A percentile compares a stretch with the other conserved stretches of the same genome.
These are phyloP conservation scores for Inga oerstediana DNA, from an alignment of 306 rosid species.

Conservation along the genomic window DNA sequence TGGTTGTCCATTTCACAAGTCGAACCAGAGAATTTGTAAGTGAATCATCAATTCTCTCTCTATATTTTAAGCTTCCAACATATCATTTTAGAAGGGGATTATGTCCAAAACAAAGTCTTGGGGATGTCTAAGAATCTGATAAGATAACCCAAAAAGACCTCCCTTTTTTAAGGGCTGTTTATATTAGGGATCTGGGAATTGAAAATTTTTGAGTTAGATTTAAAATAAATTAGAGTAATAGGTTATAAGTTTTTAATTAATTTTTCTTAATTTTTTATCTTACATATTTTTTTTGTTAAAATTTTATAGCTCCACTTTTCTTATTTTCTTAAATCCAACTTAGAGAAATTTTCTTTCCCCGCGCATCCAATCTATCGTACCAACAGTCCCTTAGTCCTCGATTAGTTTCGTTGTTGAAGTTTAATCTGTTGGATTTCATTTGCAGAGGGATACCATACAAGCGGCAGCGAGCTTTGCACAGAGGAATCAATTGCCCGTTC, in stretches of 20 bases:
- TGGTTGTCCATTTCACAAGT: conserved; percentile 79
- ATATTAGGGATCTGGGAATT: too few species aligned
- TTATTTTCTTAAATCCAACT: too few species aligned
- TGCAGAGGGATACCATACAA: conserved; percentile 70
- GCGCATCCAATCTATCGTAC: too few species aligned
- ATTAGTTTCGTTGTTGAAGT: background rate
- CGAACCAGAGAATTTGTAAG: conserved; percentile 76
- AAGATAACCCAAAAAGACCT: background rate
- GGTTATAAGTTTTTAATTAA: too few species aligned
- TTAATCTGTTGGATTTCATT: background rate
- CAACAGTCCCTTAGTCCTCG: background rate
- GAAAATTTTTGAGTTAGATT: too few species aligned
- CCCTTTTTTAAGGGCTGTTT: too few species aligned
- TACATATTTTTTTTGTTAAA: too few species aligned
- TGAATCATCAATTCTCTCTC: background rate
- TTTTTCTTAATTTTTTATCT: too few species aligned
- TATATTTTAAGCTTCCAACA: background rate
- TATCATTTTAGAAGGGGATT: background rate
- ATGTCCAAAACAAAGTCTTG: background rate
- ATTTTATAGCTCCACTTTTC: too few species aligned
- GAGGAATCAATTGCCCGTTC: conserved; percentile 64
- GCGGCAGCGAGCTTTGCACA: conserved; percentile 63
- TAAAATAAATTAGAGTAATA: too few species aligned
- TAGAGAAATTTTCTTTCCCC: too few species aligned
- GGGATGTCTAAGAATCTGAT: background rate